Base-by-base conservation (phyloP, 371 early-diverging fungal species). In the Mortierella sp. region DNA sequence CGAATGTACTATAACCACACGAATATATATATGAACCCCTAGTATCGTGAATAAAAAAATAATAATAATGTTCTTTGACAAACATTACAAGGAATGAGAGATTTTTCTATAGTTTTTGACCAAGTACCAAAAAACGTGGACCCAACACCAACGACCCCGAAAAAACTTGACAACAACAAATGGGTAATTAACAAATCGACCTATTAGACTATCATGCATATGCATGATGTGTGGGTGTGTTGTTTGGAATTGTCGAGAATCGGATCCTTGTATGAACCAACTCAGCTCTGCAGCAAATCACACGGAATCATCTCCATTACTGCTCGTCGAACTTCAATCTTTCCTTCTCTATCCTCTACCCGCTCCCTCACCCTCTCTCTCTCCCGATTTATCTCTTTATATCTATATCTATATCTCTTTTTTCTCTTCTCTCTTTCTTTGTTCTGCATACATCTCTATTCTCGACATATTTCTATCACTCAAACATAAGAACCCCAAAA, bases 251-350 rank as follows among this genome's bases (percentile, higher is more conserved):
- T 52, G 49, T 49, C 49, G 49, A 49, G 49, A 49, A 49, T 49
- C n/a, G n/a, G n/a, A 52, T 52, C 54, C 54, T 24, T 52, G 54
- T 52, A 52, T 24, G 26, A 24, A n/a, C 54, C 54, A 52, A 52
- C 39, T 39, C 39, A 10, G 39, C 47, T 45, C 12, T 45, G 16
- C 47, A 45, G 47, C 47, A 39, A 10, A 49, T 4, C 49, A 5
- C 5, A 9, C 49, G 49, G 49, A 49, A 28, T 57, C 24, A 52
- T 52, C 52, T 39, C 39, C 39, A 39, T n/a, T 39, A 39, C 39
- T 39, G 39, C 39, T 10, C 10, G 52, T 24, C 52, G 52, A 52
- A n/a, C 14, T 9, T 52, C 24, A 52, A n/a, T 59, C 59, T 20
- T 32, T 35, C n/a, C 30, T 32, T 59, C 59, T 18, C 5, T 30